Conservation (phyloP, 371 early-diverging fungal species). For the Neoconidiobolus thromboides region DNA sequence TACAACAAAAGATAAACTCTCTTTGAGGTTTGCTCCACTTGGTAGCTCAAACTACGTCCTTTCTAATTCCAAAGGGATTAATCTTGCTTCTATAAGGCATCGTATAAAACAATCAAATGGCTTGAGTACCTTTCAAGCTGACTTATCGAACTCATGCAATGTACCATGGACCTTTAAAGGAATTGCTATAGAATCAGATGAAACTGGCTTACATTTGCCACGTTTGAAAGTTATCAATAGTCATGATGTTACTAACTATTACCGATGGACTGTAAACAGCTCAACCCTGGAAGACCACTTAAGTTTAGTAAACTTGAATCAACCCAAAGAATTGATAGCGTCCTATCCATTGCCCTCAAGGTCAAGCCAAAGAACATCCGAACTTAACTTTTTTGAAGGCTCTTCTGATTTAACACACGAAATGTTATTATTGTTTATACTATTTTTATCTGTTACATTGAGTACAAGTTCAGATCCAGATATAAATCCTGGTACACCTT, state of each 20-base stretch:
- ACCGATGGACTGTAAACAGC: neutral
- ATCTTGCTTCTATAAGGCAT: neutral
- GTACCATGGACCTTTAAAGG: neutral
- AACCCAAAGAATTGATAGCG: neutral
- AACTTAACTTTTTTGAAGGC: neutral
- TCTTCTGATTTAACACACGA: neutral
- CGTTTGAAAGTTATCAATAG: neutral
- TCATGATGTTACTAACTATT: neutral
- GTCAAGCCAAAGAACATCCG: neutral
- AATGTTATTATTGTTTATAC: neutral
- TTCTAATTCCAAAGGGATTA: neutral
- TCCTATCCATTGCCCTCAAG: neutral
- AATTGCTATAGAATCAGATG: neutral
- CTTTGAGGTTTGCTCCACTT: neutral
- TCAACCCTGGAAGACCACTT: neutral
- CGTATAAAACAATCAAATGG: neutral
- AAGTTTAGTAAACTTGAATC: neutral
- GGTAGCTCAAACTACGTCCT: neutral
- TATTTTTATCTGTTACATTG: neutral
- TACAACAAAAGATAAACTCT: neutral
- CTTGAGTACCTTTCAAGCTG: neutral
- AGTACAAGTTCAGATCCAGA: too few species aligned
- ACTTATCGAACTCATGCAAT: neutral
- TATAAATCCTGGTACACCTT: too few species aligned
- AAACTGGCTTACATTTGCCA: neutral